phyloP scores from a whole-genome alignment of 2,329 filamentous ascomycete species.

The Fusarium citri region DNA sequence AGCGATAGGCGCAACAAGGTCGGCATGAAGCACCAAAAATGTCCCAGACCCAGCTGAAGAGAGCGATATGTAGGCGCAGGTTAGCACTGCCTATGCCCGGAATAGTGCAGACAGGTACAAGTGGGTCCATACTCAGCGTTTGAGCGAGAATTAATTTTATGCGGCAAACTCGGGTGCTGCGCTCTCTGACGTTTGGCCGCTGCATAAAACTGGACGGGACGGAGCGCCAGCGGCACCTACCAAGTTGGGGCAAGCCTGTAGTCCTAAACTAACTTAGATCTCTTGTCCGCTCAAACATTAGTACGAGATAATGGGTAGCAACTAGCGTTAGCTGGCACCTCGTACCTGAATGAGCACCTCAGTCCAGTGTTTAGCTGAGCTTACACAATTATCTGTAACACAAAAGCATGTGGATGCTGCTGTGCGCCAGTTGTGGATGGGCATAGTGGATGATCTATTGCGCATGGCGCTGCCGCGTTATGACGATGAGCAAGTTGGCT shows the following conservation, averaged over 20 bases:
- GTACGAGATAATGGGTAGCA: constrained; percentile 19
- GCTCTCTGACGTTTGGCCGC: constrained; percentile 26
- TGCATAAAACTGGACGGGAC: constrained; percentile 40
- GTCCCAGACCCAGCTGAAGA: background rate
- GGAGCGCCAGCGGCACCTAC: constrained; percentile 43
- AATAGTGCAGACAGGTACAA: constrained; percentile 24
- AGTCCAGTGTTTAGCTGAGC: constrained; percentile 17
- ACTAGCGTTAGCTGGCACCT: constrained; percentile 22
- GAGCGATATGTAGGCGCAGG: background rate
- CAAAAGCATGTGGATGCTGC: constrained; percentile 21
- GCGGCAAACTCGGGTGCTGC: constrained; percentile 43
- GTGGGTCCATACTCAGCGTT: constrained; percentile 5
- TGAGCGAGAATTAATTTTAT: constrained; percentile 44
- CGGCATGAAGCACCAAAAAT: constrained; percentile 7
- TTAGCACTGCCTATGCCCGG: constrained; percentile 3
- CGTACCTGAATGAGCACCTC: constrained; percentile 21
- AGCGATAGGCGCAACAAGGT: constrained; percentile 3
- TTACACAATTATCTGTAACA: constrained; percentile 30
- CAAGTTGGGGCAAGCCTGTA: constrained; percentile 29
- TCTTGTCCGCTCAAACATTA: constrained; percentile 10
- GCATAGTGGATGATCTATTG: constrained; percentile 37
- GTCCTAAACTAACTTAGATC: background rate
- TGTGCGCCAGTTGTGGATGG: constrained; percentile 32
- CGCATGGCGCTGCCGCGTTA: constrained; percentile 24
- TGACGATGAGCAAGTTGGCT: constrained; percentile 36